Base-by-base conservation (phyloP, 352 stramenopile species). In the Globisporangium alternatum region DNA sequence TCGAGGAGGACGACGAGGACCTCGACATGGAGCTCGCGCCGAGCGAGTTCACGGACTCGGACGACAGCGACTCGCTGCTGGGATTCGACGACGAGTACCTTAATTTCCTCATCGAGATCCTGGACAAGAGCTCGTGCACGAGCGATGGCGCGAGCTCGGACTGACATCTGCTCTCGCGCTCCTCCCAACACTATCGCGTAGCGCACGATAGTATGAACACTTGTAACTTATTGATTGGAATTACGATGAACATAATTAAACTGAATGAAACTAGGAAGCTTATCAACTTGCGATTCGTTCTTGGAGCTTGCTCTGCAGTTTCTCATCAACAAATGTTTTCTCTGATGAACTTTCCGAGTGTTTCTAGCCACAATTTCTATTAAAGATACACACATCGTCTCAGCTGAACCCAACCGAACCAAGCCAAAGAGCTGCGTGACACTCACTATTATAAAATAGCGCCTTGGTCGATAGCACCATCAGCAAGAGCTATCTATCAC, bases 31-130 rank as follows among this genome's bases (percentile, higher is more conserved):
- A 39, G 33, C 33, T 39, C 19, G 60, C 25, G 1, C 21, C 43
- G 19, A 60, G 48, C n/a, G 60, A 65, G 48, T 53, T 52, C 37
- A 54, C 60, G 10, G 60, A 65, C 51, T 65, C 60, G 60, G 60
- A 65, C 48, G 60, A 65, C 48, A 65, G 48, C 48, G 60, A 65
- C 49, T 65, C 60, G 49, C 49, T 65, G 4, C 41, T 65, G 17
- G 60, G 48, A 7, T 65, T 62, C 22, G 62, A 67, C 31, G 53
- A 62, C 22, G 17, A 21, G 39, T 62, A 62, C 30, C 51, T 67
- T 15, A 43, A 67, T 33, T 67, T 44, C 31, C 33, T 67, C 2
- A 41, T 67, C n/a, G 43, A 67, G 41, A 56, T 67, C 52, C 53
- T 67, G 5, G 62, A 67, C 17, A n/a, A 55, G 8, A 62, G 39